Base-by-base conservation (phyloP, 2,329 filamentous ascomycete species). In the Aspergillus flavus region DNA sequence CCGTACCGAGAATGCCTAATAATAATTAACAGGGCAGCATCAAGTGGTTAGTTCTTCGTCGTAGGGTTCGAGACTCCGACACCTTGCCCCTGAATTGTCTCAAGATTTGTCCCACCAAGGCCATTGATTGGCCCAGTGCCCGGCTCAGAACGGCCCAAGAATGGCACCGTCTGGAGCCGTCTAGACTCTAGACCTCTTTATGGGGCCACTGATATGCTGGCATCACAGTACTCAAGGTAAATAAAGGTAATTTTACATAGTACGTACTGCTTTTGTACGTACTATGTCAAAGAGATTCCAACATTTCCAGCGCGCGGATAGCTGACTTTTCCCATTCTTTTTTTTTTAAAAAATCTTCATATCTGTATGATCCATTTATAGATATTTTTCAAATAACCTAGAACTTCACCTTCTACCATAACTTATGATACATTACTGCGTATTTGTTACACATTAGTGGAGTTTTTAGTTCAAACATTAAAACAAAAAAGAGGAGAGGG, bases 61-160 rank as follows among this genome's bases (percentile, higher is more conserved):
- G 43, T 56, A 56, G 61, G 63, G 66, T 65, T 67, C 57, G 64
- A 66, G 60, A 58, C 65, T 65, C 65, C 45, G 59, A 66, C 65
- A 59, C 57, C 26, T 67, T 64, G 64, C 64, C 67, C 67, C 67
- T 67, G 66, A 67, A 57, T 58, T 69, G 67, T 69, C 66, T 69
- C 67, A 67, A 53, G 57, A 39, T 39, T 48, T 26, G 58, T 19
- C 39, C 21, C 46, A 43, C 6, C 26, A 36, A 10, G 19, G 46
- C 54, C 34, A 32, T 41, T 63, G 34, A 67, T 68, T 66, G 63
- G 65, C 28, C 26, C 14, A 6, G 23, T 32, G 16, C 26, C 45
- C 16, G 57, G n/a, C 21, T 53, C 50, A 52, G 28, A 9, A 34
- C 43, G 52, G 23, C 36, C 23, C 43, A 48, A 26, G 52, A 61